A percentile compares a stretch with the other conserved stretches of the same genome.
These are phyloP conservation scores for Lagerstroemia speciosa DNA, from an alignment of 345 rosid species.

Conservation along the genomic window DNA sequence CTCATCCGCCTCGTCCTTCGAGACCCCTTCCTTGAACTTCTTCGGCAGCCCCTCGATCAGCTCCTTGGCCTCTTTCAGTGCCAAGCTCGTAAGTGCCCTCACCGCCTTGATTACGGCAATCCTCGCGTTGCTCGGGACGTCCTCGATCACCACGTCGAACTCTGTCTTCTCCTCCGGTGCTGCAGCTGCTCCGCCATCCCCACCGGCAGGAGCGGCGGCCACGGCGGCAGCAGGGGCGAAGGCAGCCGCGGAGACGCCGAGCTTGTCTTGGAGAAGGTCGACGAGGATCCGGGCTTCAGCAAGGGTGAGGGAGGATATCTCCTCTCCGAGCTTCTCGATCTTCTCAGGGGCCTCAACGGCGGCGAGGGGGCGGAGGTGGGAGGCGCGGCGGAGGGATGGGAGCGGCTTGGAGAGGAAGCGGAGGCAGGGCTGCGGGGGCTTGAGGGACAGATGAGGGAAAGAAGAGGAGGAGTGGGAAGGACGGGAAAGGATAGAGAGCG, in stretches of 20 bases:
- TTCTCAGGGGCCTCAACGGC: constrained; percentile 73
- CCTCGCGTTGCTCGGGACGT: constrained; percentile 61
- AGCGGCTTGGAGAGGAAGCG: constrained; percentile 26
- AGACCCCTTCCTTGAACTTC: constrained; percentile 1
- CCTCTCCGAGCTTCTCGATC: constrained; percentile 57
- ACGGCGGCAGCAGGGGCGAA: constrained; percentile 54
- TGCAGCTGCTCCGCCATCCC: constrained; percentile 17
- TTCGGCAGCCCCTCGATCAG: constrained; percentile 80
- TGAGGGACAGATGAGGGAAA: too few species aligned
- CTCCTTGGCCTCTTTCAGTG: constrained; percentile 84
- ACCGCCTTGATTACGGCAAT: constrained; percentile 82
- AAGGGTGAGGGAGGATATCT: constrained; percentile 66
- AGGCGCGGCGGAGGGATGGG: constrained; percentile 27
- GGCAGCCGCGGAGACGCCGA: constrained; percentile 72
- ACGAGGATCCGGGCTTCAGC: constrained; percentile 71
- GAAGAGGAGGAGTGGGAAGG: too few species aligned
- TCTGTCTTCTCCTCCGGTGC: constrained; percentile 68
- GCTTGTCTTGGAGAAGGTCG: constrained; percentile 78
- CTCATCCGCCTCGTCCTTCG: constrained; percentile 81
- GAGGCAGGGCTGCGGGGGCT: constrained; percentile 10
- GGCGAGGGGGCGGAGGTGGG: constrained; percentile 43
- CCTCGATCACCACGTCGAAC: constrained; percentile 73
- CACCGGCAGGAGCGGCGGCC: constrained; percentile 28
- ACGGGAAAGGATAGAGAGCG: too few species aligned
- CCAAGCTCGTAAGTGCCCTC: constrained; percentile 70